A percentile compares a stretch with the other conserved stretches of the same genome.
Conservation (phyloP, 495 filamentous ascomycete species). For the Penicillium ochrochloron region DNA sequence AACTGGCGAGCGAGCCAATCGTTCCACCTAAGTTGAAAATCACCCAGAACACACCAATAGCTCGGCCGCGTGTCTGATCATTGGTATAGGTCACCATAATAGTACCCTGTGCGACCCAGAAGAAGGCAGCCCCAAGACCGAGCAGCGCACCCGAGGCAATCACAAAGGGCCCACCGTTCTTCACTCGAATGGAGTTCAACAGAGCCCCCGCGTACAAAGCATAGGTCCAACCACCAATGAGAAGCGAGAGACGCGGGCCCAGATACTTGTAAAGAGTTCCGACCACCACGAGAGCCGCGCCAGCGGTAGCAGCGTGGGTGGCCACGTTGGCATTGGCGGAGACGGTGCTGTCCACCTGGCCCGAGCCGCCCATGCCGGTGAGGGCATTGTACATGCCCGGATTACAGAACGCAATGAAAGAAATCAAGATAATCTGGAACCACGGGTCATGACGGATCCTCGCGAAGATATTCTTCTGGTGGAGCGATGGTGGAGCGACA, state of each 20-base stretch:
- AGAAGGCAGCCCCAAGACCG: slow-evolving; percentile 53
- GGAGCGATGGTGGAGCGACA: background rate
- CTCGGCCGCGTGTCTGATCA: slow-evolving; percentile 54
- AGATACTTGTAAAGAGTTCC: slow-evolving; percentile 48
- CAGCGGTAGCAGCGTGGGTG: slow-evolving; percentile 44
- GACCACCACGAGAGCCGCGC: slow-evolving; percentile 46
- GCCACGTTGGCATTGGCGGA: slow-evolving; percentile 50
- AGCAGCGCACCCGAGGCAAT: slow-evolving; percentile 63
- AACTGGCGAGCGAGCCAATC: slow-evolving; percentile 54
- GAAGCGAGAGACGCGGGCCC: slow-evolving; percentile 44
- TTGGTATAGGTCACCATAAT: slow-evolving; percentile 60
- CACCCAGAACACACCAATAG: slow-evolving; percentile 58
- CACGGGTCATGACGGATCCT: slow-evolving; percentile 39
- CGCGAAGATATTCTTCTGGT: slow-evolving; percentile 16
- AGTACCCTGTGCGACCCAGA: slow-evolving; percentile 59
- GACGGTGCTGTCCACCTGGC: slow-evolving; percentile 49
- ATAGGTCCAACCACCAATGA: slow-evolving; percentile 51
- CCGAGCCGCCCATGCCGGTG: slow-evolving; percentile 59
- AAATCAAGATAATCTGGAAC: slow-evolving; percentile 51
- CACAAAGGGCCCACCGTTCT: slow-evolving; percentile 71
- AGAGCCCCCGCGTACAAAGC: slow-evolving; percentile 47
- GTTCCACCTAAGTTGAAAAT: slow-evolving; percentile 59
- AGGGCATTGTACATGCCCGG: slow-evolving; percentile 82
- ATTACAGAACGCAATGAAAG: slow-evolving; percentile 79
- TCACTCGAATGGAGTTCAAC: slow-evolving; percentile 43